Conservation (phyloP, 1,284 basidiomycete species). For the Ustilago xerochloae region DNA sequence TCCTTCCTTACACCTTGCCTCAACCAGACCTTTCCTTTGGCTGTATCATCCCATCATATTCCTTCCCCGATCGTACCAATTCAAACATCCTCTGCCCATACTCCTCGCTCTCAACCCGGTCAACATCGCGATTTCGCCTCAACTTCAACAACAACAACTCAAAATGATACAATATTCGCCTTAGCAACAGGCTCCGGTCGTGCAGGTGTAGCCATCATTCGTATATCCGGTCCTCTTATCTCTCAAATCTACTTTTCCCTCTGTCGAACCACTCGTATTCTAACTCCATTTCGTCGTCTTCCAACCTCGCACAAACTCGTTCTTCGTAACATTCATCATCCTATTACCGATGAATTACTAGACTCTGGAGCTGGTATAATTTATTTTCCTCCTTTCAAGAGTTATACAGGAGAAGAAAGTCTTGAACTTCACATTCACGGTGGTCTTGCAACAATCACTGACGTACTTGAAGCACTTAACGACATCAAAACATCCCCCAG, state of each 20-base stretch:
- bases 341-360: conserved; percentile 74
- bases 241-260: conserved; percentile 74
- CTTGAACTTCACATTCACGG: conserved; percentile 88
- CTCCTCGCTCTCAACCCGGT: too few species aligned
- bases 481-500: too few species aligned
- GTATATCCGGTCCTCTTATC: conserved; percentile 81
- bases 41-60: background rate
- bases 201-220: conserved; percentile 81
- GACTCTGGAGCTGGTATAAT: conserved; percentile 80
- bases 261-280: conserved; percentile 67
- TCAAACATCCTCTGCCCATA: background rate
- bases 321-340: conserved; percentile 78
- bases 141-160: background rate
- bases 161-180: conserved; percentile 79
- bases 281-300: conserved; percentile 6
- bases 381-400: conserved; percentile 80
- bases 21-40: background rate
- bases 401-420: conserved; percentile 84
- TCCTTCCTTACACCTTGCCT: background rate
- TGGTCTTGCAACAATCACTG: conserved; percentile 80
- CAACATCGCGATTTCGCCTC: background rate
- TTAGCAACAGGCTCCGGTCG: conserved; percentile 84
- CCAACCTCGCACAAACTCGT: conserved; percentile 77
- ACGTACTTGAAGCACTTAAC: conserved; percentile 73
- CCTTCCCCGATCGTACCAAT: background rate